phyloP scores from a whole-genome alignment of 1,284 basidiomycete genomes.

The Irpex rosettiformis region DNA sequence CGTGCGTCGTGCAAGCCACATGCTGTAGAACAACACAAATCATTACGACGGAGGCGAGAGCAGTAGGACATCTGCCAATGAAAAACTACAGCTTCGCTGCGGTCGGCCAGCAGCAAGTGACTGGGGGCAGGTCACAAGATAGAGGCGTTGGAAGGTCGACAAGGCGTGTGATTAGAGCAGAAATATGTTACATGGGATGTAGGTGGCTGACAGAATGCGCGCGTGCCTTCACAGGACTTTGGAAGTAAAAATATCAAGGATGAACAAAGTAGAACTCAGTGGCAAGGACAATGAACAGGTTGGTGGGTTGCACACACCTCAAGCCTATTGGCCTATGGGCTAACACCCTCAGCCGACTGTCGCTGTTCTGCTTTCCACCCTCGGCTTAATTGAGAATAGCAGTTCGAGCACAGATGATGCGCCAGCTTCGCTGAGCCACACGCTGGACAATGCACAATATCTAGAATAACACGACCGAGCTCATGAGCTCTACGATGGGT shows the following conservation, averaged over 20 bases:
- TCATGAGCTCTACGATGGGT: conserved; percentile 5
- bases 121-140: background rate
- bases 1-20: too few relatives aligned
- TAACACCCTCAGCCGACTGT: conserved; percentile 7
- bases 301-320: background rate
- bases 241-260: too few relatives aligned
- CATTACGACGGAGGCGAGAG: background rate
- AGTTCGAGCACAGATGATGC: conserved; percentile 85
- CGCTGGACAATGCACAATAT: conserved; percentile 89
- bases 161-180: background rate
- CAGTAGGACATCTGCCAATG: too few relatives aligned
- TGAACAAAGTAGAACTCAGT: too few relatives aligned
- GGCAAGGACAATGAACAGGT: background rate
- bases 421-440: conserved; percentile 87
- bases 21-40: background rate
- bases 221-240: too few relatives aligned
- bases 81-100: too few relatives aligned
- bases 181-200: background rate
- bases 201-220: background rate
- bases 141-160: background rate
- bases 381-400: conserved; percentile 78
- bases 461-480: too few relatives aligned
- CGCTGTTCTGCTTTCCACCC: conserved; percentile 51
- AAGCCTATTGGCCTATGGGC: background rate
- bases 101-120: background rate